Evolutionary conservation across 2,329 filamentous ascomycete species (phyloP).

Genomic region (Colletotrichum chrysophilum): DNA sequence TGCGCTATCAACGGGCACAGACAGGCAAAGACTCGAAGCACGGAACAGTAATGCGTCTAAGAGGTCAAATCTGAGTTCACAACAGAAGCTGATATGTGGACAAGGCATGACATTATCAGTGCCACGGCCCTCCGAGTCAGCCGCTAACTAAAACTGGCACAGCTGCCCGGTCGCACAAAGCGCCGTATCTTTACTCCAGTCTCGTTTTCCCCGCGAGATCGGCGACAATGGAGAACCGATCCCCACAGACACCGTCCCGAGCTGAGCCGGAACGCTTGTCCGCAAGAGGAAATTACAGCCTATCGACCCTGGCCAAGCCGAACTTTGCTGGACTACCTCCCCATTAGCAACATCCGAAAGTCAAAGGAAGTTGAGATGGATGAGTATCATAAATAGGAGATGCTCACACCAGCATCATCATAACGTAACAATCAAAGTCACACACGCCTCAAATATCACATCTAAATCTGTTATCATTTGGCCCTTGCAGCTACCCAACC

Average conservation of each 20-base stretch:
- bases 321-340: background rate
- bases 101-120: background rate
- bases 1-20: background rate
- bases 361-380: background rate
- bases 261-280: slow-evolving; percentile 5
- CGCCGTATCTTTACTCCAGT: background rate
- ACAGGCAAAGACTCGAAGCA: background rate
- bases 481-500: background rate
- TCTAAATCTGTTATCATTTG: background rate
- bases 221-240: background rate
- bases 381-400: background rate
- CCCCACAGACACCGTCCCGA: slow-evolving; percentile 11
- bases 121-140: background rate
- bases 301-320: background rate
- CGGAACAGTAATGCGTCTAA: background rate
- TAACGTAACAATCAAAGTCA: background rate
- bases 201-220: slow-evolving; percentile 6
- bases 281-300: slow-evolving; percentile 14
- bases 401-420: background rate
- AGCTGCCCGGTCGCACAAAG: background rate
- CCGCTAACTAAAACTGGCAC: background rate
- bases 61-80: background rate
- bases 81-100: background rate
- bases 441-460: background rate
- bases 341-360: background rate